Base-by-base conservation (phyloP, 371 early-diverging fungal genomes). In the Mucor saturninus region DNA sequence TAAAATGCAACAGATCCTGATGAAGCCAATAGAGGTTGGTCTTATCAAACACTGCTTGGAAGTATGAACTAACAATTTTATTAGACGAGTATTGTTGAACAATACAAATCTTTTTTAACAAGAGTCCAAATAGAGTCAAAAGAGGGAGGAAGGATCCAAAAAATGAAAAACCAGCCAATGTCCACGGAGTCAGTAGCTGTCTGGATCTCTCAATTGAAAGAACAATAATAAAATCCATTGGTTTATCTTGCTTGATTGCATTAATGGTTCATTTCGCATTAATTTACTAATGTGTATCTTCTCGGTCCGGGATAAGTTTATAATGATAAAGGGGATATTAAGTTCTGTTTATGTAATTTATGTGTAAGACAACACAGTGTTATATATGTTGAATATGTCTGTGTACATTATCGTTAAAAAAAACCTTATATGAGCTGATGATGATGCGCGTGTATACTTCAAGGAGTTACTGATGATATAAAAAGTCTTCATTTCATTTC, bases 1-100 rank as follows among this genome's bases (percentile, higher is more conserved):
- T 40, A 88, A 87, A 67, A 92, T 93, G 51, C 91, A 92, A 70
- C 77, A 75, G 35, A 88, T 91, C 26, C 75, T 93, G 56, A 79
- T 91, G 59, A 80, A 84, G 15, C 89, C 90, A 29, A 88, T 92
- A 42, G 85, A 86, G 80, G 93, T 89, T 77, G 54, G 45, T 29
- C 26, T 15, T 28, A 15, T 59, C 14, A 31, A n/a, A 43, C 11
- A 49, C 15, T 21, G 30, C 39, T 30, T 26, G 42, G 4, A 40
- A 42, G 32, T 11, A 8, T n/a, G 11, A 31, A 48, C 6, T 59
- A 54, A 13, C 14, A 35, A 48, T 53, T 6, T n/a, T 49, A 5
- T 30, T 72, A 90, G 89, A 80, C 80, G 31, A 86, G 86, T 62
- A 86, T 90, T 62, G 56, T 90, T 6, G 89, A 90, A 38, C 77